Evolutionary conservation across 2,329 filamentous ascomycete species (phyloP).

Genomic region (Fusarium solani-melongenae): DNA sequence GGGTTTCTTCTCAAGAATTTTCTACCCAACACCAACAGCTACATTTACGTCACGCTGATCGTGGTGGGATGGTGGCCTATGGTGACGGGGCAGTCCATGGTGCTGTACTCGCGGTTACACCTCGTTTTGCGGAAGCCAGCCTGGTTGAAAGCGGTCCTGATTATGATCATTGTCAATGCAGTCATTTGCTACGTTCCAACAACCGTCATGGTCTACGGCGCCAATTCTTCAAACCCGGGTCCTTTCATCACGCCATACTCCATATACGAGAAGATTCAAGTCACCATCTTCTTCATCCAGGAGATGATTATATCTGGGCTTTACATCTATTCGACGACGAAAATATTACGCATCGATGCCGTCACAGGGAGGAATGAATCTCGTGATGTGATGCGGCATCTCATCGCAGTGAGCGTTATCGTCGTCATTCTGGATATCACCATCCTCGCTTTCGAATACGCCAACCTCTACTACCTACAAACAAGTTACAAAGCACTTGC

Average conservation of each 20-base stretch:
- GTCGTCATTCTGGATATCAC: slow-evolving; percentile 54
- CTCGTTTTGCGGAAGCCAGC: slow-evolving; percentile 64
- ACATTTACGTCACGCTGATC: slow-evolving; percentile 43
- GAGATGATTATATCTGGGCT: slow-evolving; percentile 64
- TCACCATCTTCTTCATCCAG: slow-evolving; percentile 66
- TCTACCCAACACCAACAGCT: slow-evolving; percentile 1
- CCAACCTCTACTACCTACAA: slow-evolving; percentile 49
- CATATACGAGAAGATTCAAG: slow-evolving; percentile 64
- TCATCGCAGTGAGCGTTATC: slow-evolving; percentile 56
- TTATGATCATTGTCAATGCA: slow-evolving; percentile 67
- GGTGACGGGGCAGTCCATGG: slow-evolving; percentile 70
- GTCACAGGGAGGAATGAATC: neutral
- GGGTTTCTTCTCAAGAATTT: slow-evolving; percentile 59
- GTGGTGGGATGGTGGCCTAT: slow-evolving; percentile 55
- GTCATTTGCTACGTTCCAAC: slow-evolving; percentile 61
- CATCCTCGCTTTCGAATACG: slow-evolving; percentile 49
- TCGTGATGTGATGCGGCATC: slow-evolving; percentile 44
- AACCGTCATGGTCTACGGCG: slow-evolving; percentile 65
- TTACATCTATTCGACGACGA: slow-evolving; percentile 64
- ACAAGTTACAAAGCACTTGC: slow-evolving; percentile 41
- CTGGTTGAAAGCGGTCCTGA: slow-evolving; percentile 61
- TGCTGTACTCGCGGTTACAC: slow-evolving; percentile 72
- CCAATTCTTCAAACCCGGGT: slow-evolving; percentile 49
- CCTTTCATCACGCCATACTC: slow-evolving; percentile 49
- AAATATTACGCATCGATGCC: slow-evolving; percentile 12